A percentile compares a stretch with the other conserved stretches of the same genome.
phyloP scores from a whole-genome alignment of 148 eudicot species.

The Chenopodium suecicum region DNA sequence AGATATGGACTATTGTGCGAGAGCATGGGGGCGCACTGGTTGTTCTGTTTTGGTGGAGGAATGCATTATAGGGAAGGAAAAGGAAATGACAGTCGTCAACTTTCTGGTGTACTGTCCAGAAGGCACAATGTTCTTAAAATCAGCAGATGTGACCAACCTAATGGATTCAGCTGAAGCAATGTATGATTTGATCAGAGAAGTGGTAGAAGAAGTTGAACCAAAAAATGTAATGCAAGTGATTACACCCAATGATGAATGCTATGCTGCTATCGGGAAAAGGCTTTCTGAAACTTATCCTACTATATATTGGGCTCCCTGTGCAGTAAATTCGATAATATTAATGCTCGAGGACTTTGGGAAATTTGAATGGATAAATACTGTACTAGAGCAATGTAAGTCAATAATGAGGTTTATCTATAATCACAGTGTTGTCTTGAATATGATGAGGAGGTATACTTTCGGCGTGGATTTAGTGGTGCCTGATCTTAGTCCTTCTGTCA shows the following conservation, averaged over 20 bases:
- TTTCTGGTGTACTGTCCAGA: conserved; percentile 69
- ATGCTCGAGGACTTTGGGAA: conserved; percentile 73
- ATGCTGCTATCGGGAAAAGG: conserved; percentile 59
- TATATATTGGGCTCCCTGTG: conserved; percentile 91
- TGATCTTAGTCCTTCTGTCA: conserved; percentile 46
- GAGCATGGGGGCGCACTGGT: conserved; percentile 69
- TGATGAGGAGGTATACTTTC: conserved; percentile 80
- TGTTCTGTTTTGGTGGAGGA: conserved; percentile 83
- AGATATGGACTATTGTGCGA: conserved; percentile 55
- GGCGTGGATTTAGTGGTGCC: conserved; percentile 81
- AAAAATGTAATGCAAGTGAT: conserved; percentile 81
- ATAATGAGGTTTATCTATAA: conserved; percentile 82
- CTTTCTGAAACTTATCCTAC: conserved; percentile 59
- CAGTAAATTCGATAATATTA: conserved; percentile 54
- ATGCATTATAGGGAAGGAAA: conserved; percentile 54
- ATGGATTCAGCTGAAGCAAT: conserved; percentile 48
- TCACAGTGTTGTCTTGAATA: conserved; percentile 61
- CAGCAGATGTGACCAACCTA: conserved; percentile 65
- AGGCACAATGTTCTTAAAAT: conserved; percentile 71
- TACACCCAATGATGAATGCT: conserved; percentile 62
- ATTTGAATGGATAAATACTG: conserved; percentile 57
- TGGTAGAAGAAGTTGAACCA: conserved; percentile 78
- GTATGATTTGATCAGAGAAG: conserved; percentile 58
- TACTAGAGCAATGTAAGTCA: conserved; percentile 66
- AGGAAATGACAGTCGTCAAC: conserved; percentile 51